These are phyloP conservation scores for Lactarius akahatsu DNA, from an alignment of 768 basidiomycete species.

Conservation along the genomic window DNA sequence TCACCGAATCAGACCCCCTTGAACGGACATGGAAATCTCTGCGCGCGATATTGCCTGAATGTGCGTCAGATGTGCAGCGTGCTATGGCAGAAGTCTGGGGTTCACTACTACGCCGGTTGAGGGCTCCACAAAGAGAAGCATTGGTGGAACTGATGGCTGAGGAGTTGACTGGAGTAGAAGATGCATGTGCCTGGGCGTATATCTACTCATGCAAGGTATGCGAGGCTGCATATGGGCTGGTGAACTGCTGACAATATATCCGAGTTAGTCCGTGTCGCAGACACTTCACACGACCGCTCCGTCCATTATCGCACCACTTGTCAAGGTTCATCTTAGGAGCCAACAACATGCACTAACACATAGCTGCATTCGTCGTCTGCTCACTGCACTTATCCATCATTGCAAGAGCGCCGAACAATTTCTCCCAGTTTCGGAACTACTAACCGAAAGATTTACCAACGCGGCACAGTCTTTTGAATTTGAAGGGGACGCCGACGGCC, in stretches of 20 bases:
- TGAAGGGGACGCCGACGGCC: slow-evolving; percentile 37
- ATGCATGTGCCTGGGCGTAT: slow-evolving; percentile 69
- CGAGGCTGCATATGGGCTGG: slow-evolving; percentile 9
- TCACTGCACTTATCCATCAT: slow-evolving; percentile 84
- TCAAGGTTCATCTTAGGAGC: slow-evolving; percentile 53
- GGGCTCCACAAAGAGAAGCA: slow-evolving; percentile 53
- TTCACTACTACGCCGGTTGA: slow-evolving; percentile 68
- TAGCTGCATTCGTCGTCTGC: slow-evolving; percentile 63
- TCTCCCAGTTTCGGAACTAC: slow-evolving; percentile 50
- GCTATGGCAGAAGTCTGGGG: slow-evolving; percentile 90
- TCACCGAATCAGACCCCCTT: slow-evolving; percentile 50
- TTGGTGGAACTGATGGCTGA: slow-evolving; percentile 56
- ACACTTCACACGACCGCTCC: slow-evolving; percentile 75
- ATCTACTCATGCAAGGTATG: slow-evolving; percentile 77
- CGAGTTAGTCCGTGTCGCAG: slow-evolving; percentile 70
- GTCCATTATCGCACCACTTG: slow-evolving; percentile 57
- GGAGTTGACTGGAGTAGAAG: slow-evolving; percentile 52
- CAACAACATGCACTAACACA: slow-evolving; percentile 44
- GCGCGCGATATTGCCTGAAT: slow-evolving; percentile 51
- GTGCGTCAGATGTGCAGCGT: slow-evolving; percentile 69
- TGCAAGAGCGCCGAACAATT: slow-evolving; percentile 70
- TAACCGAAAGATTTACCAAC: slow-evolving; percentile 44
- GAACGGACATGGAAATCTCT: slow-evolving; percentile 61
- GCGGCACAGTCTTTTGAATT: slow-evolving; percentile 23
- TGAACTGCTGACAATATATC: not conserved